Conservation (phyloP, 2,329 filamentous ascomycete species). For the Parascedosporium putredinis region DNA sequence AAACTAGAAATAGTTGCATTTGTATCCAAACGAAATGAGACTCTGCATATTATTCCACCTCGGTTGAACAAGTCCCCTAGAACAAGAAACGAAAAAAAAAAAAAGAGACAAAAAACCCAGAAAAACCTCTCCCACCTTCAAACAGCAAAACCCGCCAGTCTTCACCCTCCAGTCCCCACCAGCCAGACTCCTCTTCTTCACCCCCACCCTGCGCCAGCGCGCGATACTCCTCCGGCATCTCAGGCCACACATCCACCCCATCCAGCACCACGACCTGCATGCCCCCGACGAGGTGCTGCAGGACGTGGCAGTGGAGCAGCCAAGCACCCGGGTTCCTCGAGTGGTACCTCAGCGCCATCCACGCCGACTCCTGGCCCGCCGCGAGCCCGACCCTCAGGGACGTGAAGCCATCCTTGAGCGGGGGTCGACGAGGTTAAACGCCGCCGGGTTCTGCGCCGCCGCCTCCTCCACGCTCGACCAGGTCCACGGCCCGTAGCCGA, state of each 20-base stretch:
- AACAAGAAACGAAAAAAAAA: background rate
- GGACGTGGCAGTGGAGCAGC: constrained; percentile 46
- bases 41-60: too few relatives aligned
- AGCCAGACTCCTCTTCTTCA: background rate
- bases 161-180: background rate
- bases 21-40: too few relatives aligned
- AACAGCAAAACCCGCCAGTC: background rate
- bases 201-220: background rate
- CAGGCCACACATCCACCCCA: constrained; percentile 32
- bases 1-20: too few relatives aligned
- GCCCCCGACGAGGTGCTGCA: constrained; percentile 41
- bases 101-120: background rate
- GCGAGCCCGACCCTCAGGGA: constrained; percentile 8
- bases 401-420: constrained; percentile 34
- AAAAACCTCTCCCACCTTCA: too few relatives aligned
- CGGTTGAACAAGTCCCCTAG: too few relatives aligned
- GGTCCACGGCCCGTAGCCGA: constrained; percentile 37
- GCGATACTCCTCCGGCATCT: constrained; percentile 27
- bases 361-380: constrained; percentile 13
- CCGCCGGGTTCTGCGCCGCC: constrained; percentile 29
- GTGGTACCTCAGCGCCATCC: constrained; percentile 44
- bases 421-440: constrained; percentile 49
- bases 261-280: constrained; percentile 44
- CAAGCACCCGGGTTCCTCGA: constrained; percentile 42
- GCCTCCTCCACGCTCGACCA: constrained; percentile 46